phyloP scores from a whole-genome alignment of 1,284 basidiomycete genomes.

The Spongiforma sp. region DNA sequence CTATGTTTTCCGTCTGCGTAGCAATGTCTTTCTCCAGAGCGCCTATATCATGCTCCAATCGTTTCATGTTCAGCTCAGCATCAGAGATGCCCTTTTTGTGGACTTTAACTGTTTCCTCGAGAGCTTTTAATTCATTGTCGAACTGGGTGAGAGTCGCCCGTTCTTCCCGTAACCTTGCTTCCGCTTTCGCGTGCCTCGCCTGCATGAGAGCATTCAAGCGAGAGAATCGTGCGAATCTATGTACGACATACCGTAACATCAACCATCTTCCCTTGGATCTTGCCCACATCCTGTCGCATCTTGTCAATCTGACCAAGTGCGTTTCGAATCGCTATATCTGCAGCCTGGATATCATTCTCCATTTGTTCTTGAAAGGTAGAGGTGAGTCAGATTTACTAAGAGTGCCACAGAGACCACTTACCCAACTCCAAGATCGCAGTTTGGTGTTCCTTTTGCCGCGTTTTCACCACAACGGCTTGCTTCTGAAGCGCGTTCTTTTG shows the following conservation, averaged over 20 bases:
- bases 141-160: constrained; percentile 87
- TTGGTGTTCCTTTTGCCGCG: constrained; percentile 88
- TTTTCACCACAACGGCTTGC: constrained; percentile 83
- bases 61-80: constrained; percentile 71
- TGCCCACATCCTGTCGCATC: constrained; percentile 69
- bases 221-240: neutral
- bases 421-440: constrained; percentile 88
- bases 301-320: constrained; percentile 63
- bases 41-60: constrained; percentile 57
- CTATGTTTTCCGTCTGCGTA: constrained; percentile 48
- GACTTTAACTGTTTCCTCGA: constrained; percentile 81
- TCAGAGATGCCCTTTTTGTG: constrained; percentile 82
- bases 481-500: constrained; percentile 86
- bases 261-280: constrained; percentile 58
- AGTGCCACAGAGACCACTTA: constrained; percentile 41
- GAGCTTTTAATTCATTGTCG: constrained; percentile 85
- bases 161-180: constrained; percentile 80
- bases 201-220: constrained; percentile 34
- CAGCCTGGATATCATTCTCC: constrained; percentile 75
- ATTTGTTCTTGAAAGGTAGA: constrained; percentile 70
- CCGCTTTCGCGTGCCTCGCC: constrained; percentile 66
- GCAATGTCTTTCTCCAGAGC: constrained; percentile 60
- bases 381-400: neutral
- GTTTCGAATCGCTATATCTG: constrained; percentile 64
- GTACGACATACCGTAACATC: constrained; percentile 53